phyloP scores from a whole-genome alignment of 495 filamentous ascomycete species.

The Mytilinidion resinicola region DNA sequence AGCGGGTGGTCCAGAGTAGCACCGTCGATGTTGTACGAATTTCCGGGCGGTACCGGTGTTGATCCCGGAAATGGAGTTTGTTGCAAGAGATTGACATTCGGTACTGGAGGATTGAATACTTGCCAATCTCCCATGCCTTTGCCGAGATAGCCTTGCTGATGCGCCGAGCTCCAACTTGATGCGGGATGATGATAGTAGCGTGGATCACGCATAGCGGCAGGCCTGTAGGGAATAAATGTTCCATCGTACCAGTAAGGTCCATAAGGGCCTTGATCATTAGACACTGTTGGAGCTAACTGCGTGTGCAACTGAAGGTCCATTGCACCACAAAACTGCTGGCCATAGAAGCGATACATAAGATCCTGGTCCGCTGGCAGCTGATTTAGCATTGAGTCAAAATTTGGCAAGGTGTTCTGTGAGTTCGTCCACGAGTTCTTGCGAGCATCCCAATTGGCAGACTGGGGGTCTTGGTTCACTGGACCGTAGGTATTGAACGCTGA shows the following conservation, averaged over 20 bases:
- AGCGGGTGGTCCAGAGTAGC: constrained; percentile 15
- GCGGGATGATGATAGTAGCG: constrained; percentile 38
- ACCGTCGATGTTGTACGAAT: constrained; percentile 13
- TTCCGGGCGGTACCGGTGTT: constrained; percentile 5
- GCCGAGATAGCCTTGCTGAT: constrained; percentile 6
- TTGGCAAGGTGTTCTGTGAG: constrained; percentile 19
- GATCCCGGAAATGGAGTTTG: constrained; percentile 11
- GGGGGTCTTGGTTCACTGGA: constrained; percentile 3
- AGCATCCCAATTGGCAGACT: constrained; percentile 17
- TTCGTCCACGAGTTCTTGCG: constrained; percentile 14
- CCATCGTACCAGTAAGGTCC: constrained; percentile 77
- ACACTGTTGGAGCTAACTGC: constrained; percentile 62
- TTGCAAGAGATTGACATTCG: constrained; percentile 15
- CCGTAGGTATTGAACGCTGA: constrained; percentile 1
- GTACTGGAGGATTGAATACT: constrained; percentile 7
- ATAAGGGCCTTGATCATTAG: constrained; percentile 64
- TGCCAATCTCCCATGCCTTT: constrained; percentile 12
- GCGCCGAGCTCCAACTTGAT: constrained; percentile 13
- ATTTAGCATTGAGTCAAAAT: constrained; percentile 39
- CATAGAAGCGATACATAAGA: constrained; percentile 25
- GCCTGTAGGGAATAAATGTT: constrained; percentile 66
- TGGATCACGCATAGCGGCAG: constrained; percentile 57
- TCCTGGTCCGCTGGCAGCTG: constrained; percentile 32
- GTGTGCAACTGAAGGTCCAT: constrained; percentile 67
- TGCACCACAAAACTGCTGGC: constrained; percentile 54